Base-by-base conservation (phyloP, 371 early-diverging fungal genomes). In the Mucor irregularis region DNA sequence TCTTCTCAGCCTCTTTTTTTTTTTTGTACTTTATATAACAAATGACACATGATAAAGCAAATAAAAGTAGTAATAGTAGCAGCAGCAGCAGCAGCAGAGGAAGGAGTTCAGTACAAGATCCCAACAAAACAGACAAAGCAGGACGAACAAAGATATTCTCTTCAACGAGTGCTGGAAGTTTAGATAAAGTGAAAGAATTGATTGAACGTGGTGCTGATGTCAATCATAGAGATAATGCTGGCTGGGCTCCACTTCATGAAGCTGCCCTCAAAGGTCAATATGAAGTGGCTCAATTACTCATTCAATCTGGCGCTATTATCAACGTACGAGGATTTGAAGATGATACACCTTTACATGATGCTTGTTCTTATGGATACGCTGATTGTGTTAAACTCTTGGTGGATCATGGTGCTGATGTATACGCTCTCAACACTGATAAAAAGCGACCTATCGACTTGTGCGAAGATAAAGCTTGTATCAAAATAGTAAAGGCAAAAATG, bases 291-390 rank as follows among this genome's bases (percentile, higher is more conserved):
- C 49, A 66, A 39, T 74, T 70, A 34, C 62, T 90, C n/a, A 67
- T 87, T 17, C 61, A 75, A 53, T 67, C 66, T 16, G 68, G 71
- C 6, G 81, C 82, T 0, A 76, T 81, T 39, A 64, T 87, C 37
- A 81, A 87, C 52, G 75, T 78, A 6, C 61, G 67, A 37, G 86
- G 84, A 26, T 66, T 73, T 31, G 85, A 87, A 53, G 79, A 80
- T 26, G 83, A 82, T 35, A 88, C 91, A n/a, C 84, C 93, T 19
- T 58, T 93, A 46, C 92, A 91, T 68, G 90, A 90, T 80, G 90
- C 91, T n/a, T 80, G 85, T 26, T 65, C 83, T 14, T 85, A 87
- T 62, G 89, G 88, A 0, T 79, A 86, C 44, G 47, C 74, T 16
- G 82, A 85, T 25, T 68, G 72, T 40, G 87, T 87, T 5, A 61